Percentiles rank a stretch among this genome's conserved stretches.
Conservation (phyloP, 2,329 filamentous ascomycete species). For the Claviceps digitariae region DNA sequence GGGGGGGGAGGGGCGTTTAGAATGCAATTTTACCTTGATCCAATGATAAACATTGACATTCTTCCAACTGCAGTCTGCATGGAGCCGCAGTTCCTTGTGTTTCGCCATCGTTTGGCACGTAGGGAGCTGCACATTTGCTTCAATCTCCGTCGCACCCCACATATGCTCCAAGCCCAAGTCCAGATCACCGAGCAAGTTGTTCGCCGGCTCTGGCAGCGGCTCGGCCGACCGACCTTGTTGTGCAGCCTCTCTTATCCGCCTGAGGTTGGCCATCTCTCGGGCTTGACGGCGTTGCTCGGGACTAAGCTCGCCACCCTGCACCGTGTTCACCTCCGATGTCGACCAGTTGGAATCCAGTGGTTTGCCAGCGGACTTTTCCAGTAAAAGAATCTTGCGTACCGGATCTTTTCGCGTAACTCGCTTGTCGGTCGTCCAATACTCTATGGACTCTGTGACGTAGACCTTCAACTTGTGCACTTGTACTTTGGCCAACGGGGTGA, state of each 20-base stretch:
- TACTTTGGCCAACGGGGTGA: conserved; percentile 85
- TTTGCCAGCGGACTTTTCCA: conserved; percentile 77
- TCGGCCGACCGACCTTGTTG: conserved; percentile 25
- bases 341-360: conserved; percentile 59
- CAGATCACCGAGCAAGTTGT: conserved; percentile 70
- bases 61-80: conserved; percentile 87
- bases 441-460: conserved; percentile 76
- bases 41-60: conserved; percentile 91
- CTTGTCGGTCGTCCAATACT: conserved; percentile 80
- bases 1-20: too few relatives aligned
- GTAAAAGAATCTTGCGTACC: conserved; percentile 68
- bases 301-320: conserved; percentile 66
- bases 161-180: conserved; percentile 56
- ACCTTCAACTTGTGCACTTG: conserved; percentile 89
- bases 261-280: conserved; percentile 29
- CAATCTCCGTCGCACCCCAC: conserved; percentile 83
- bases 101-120: conserved; percentile 78
- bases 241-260: conserved; percentile 41
- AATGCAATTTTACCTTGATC: conserved; percentile 60
- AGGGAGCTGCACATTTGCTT: conserved; percentile 84
- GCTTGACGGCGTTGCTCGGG: conserved; percentile 33
- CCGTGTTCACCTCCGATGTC: conserved; percentile 61
- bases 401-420: conserved; percentile 75
- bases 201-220: conserved; percentile 36
- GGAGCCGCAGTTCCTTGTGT: conserved; percentile 50